phyloP scores from a whole-genome alignment of 331 rosid genomes.

The Quercus phellos region DNA sequence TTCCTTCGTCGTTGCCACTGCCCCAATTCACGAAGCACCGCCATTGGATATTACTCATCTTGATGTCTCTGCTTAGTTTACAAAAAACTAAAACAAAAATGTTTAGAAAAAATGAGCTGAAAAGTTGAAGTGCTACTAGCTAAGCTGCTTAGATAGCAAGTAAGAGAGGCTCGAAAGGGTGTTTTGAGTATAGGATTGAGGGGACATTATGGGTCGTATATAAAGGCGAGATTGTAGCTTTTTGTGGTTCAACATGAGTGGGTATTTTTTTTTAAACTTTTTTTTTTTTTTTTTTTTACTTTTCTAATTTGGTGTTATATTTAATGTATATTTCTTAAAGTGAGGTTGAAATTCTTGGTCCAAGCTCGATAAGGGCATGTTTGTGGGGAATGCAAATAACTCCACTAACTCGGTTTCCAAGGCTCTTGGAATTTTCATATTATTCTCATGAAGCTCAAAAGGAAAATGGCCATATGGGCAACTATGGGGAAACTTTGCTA shows the following conservation, averaged over 20 bases:
- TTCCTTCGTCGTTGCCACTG: background rate
- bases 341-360: slow-evolving; percentile 52
- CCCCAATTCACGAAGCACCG: background rate
- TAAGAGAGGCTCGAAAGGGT: slow-evolving; percentile 17
- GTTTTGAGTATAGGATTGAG: slow-evolving; percentile 36
- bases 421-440: slow-evolving; percentile 78
- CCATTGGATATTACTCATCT: slow-evolving; percentile 11
- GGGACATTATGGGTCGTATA: slow-evolving; percentile 66
- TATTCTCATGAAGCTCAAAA: slow-evolving; percentile 32
- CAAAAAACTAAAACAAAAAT: background rate
- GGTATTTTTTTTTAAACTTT: background rate
- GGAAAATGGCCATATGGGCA: background rate
- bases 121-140: background rate
- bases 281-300: background rate
- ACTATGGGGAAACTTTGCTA: background rate
- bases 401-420: slow-evolving; percentile 96
- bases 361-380: slow-evolving; percentile 66
- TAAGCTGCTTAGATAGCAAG: background rate
- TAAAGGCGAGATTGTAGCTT: slow-evolving; percentile 70
- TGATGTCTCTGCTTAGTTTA: slow-evolving; percentile 1
- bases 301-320: background rate
- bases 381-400: slow-evolving; percentile 81
- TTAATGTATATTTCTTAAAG: slow-evolving; percentile 20
- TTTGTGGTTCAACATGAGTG: slow-evolving; percentile 26
- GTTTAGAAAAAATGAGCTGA: background rate